A percentile compares a stretch with the other conserved stretches of the same genome.
Evolutionary conservation across 192 early-diverging fungal species (phyloP).

Genomic region (Linnemannia schmuckeri): DNA sequence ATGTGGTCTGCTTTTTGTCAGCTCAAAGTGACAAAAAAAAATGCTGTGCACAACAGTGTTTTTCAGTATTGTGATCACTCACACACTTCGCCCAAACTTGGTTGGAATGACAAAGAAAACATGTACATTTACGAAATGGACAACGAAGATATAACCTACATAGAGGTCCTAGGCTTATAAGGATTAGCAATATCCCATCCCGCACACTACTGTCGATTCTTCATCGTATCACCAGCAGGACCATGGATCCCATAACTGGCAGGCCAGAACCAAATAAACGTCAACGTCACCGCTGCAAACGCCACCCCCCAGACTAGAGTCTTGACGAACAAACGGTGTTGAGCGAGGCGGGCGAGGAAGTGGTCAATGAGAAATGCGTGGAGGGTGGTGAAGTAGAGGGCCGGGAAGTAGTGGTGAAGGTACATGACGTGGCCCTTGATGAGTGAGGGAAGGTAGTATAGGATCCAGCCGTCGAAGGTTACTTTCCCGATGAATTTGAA

Average conservation of each 20-base stretch:
- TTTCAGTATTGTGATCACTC: neutral
- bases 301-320: conserved; percentile 27
- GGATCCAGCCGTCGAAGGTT: conserved; percentile 85
- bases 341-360: conserved; percentile 35
- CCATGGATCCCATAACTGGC: conserved; percentile 72
- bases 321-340: neutral
- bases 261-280: conserved; percentile 61
- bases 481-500: conserved; percentile 78
- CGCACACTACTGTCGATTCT: conserved; percentile 48
- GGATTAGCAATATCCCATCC: conserved; percentile 19
- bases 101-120: neutral
- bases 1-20: neutral
- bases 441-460: conserved; percentile 94
- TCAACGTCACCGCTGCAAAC: conserved; percentile 44
- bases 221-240: conserved; percentile 53
- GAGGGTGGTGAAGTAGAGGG: conserved; percentile 91
- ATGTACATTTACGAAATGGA: neutral
- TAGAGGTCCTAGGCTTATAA: neutral
- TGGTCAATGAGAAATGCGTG: conserved; percentile 83
- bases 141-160: neutral
- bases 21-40: conserved; percentile 14
- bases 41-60: conserved; percentile 13
- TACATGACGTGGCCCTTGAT: conserved; percentile 97
- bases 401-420: conserved; percentile 96
- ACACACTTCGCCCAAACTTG: neutral